Conservation (phyloP, 352 stramenopile species). For the Pythium biforme region DNA sequence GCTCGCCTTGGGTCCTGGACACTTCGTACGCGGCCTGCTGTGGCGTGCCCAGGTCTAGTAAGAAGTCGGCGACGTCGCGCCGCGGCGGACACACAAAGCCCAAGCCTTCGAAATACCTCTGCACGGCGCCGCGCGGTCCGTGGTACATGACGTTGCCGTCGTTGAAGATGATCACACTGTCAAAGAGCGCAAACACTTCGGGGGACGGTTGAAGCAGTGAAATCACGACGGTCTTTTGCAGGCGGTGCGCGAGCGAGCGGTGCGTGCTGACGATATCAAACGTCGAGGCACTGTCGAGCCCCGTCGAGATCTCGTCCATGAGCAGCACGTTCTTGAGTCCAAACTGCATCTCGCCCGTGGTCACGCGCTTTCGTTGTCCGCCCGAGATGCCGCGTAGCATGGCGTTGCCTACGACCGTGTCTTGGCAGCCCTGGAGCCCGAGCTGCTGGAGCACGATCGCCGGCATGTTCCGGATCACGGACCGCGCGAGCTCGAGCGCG, state of each 20-base stretch:
- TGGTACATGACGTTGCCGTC: slow-evolving; percentile 90
- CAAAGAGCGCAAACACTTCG: slow-evolving; percentile 92
- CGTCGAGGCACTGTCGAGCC: slow-evolving; percentile 58
- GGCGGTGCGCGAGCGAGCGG: slow-evolving; percentile 54
- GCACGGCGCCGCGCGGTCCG: slow-evolving; percentile 51
- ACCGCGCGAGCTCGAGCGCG: slow-evolving; percentile 34
- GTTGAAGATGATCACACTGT: slow-evolving; percentile 92
- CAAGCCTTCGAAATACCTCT: slow-evolving; percentile 78
- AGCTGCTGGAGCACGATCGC: slow-evolving; percentile 44
- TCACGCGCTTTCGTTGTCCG: slow-evolving; percentile 75
- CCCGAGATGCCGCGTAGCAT: slow-evolving; percentile 71
- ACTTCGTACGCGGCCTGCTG: slow-evolving; percentile 21
- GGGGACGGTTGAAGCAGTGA: slow-evolving; percentile 90
- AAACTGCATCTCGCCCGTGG: slow-evolving; percentile 77
- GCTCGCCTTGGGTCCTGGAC: not conserved
- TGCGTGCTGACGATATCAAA: slow-evolving; percentile 63
- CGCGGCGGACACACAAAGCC: slow-evolving; percentile 56
- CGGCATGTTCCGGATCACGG: slow-evolving; percentile 35
- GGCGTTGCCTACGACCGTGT: slow-evolving; percentile 63
- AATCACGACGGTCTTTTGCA: slow-evolving; percentile 63
- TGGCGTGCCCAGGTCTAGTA: slow-evolving; percentile 50
- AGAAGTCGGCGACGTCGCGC: slow-evolving; percentile 92
- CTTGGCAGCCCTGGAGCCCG: slow-evolving; percentile 47
- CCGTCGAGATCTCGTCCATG: slow-evolving; percentile 81
- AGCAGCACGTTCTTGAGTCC: slow-evolving; percentile 77